Base-by-base conservation (phyloP, 1,284 basidiomycete genomes). In the Austroboletus niveus region DNA sequence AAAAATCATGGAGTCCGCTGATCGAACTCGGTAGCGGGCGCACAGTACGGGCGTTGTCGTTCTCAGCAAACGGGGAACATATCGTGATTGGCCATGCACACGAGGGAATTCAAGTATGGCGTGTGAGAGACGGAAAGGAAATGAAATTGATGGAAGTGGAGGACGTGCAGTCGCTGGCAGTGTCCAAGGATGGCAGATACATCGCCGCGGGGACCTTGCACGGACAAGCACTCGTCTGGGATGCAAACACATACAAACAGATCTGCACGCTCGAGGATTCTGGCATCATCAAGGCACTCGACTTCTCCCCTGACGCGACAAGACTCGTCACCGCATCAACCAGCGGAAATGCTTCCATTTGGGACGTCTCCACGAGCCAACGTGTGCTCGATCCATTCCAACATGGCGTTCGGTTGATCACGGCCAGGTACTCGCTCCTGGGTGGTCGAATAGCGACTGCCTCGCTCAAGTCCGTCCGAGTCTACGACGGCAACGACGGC, bases 161-260 rank as follows among this genome's bases (percentile, higher is more conserved):
- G 1, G 3, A 1, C 3, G 29, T 43, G n/a, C 7, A 6, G 2
- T 42, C 34, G 17, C 11, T 52, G 3, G 54, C 50, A 0, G 43
- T 60, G 1, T 60, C 57, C 0, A 45, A 42, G 20, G 54, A 60
- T 12, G 42, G 45, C 4, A 12, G 11, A 30, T 47, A 42, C 38
- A 45, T 57, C 4, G 57, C 48, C 17, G 47, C 36, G 8, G 48
- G 51, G n/a, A 47, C 36, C 8, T 7, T 30, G 9, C 5, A 4
- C 6, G 34, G 22, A 4, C 17, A 38, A 5, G 5, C 38, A 8
- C 12, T 34, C 14, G 41, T 53, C 0, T 52, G 45, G 44, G 30
- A 54, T 8, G 24, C 52, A 34, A 11, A 10, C 8, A 54, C 42
- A 3, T 41, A 39, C 24, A 8, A 51, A 5, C 1, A 29, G 11